Percentiles rank a stretch among this genome's conserved stretches.
phyloP scores from a whole-genome alignment of 768 basidiomycete species.

The Vararia minispora region DNA sequence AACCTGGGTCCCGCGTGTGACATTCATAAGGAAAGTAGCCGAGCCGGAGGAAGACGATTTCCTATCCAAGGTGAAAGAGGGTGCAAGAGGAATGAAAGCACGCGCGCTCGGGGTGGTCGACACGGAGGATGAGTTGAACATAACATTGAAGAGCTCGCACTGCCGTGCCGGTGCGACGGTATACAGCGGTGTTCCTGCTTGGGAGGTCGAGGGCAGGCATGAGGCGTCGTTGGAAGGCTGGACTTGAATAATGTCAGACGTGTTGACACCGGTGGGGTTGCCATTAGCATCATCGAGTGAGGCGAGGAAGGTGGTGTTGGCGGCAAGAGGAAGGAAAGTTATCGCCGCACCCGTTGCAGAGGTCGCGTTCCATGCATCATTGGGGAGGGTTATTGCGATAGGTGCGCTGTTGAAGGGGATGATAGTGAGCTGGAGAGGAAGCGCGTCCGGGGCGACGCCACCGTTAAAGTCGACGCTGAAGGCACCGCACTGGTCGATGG shows the following conservation, averaged over 20 bases:
- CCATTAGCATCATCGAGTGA: constrained; percentile 39
- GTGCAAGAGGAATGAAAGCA: constrained; percentile 21
- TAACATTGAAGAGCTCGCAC: constrained; percentile 37
- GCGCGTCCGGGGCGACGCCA: constrained; percentile 21
- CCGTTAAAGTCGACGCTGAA: constrained; percentile 35
- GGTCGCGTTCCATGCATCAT: constrained; percentile 23
- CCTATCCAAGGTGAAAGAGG: constrained; percentile 12
- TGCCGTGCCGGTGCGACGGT: constrained; percentile 26
- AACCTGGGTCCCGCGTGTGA: constrained; percentile 24
- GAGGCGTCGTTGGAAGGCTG: constrained; percentile 29
- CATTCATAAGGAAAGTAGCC: constrained; percentile 33
- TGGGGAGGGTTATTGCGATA: constrained; percentile 34
- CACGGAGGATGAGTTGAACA: constrained; percentile 26
- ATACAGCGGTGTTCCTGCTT: constrained; percentile 19
- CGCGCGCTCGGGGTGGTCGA: constrained; percentile 29
- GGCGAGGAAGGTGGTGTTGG: constrained; percentile 40
- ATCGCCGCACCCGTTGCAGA: constrained; percentile 32
- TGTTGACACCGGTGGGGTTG: constrained; percentile 25
- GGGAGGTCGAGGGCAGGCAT: constrained; percentile 25
- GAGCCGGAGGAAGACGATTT: constrained; percentile 21
- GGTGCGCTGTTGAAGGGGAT: constrained; percentile 44
- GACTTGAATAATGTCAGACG: constrained; percentile 39
- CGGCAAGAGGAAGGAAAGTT: constrained; percentile 40
- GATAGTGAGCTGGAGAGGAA: constrained; percentile 37
- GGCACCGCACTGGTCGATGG: constrained; percentile 41